A percentile compares a stretch with the other conserved stretches of the same genome.
These are phyloP conservation scores for Cytospora mali DNA, from an alignment of 2,329 filamentous ascomycete genomes.

Conservation along the genomic window DNA sequence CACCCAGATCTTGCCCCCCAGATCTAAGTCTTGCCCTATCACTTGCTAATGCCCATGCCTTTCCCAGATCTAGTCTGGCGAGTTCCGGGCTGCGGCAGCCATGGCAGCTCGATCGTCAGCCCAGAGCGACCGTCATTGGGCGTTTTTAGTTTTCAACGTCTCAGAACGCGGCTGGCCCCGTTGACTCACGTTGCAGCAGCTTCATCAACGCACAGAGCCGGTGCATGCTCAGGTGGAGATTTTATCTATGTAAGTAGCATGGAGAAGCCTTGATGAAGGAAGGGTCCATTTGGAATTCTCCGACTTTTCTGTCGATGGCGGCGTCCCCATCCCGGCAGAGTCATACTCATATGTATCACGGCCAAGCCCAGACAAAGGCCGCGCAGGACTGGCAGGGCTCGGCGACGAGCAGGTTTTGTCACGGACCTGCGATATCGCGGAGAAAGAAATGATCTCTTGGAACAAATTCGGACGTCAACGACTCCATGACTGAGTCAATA, in stretches of 20 bases:
- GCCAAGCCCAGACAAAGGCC: too few species aligned
- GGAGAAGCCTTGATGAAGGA: background rate
- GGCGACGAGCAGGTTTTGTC: background rate
- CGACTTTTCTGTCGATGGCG: background rate
- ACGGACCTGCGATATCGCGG: background rate
- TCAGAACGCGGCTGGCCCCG: slow-evolving; percentile 25
- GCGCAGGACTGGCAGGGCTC: too few species aligned
- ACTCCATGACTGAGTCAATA: background rate
- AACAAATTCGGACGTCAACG: background rate
- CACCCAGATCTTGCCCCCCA: background rate
- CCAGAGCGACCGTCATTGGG: slow-evolving; percentile 6
- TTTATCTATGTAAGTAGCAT: background rate
- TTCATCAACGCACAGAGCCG: background rate
- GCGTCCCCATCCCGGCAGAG: too few species aligned
- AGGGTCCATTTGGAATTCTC: background rate
- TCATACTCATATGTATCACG: too few species aligned
- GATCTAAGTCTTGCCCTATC: background rate
- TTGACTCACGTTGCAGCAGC: slow-evolving; percentile 12
- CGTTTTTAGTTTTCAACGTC: background rate
- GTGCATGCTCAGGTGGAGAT: background rate
- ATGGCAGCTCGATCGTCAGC: slow-evolving; percentile 23
- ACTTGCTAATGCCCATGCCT: background rate
- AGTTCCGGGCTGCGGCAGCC: slow-evolving; percentile 21
- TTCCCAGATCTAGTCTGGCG: slow-evolving; percentile 15
- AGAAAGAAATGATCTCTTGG: background rate